phyloP scores from a whole-genome alignment of 2,329 filamentous ascomycete species.

The Hypoxylon sp. region DNA sequence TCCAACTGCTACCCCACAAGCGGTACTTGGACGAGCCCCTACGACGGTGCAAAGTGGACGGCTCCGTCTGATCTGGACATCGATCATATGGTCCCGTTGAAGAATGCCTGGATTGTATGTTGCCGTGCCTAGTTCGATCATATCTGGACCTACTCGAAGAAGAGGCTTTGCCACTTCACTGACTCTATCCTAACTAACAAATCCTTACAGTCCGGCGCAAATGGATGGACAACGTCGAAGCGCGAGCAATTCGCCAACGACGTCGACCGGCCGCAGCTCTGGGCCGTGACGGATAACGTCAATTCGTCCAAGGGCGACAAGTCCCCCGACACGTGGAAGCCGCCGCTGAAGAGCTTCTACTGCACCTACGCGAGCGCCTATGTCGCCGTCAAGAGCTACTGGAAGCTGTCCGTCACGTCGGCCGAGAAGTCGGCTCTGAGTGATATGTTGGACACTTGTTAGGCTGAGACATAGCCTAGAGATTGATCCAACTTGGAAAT shows the following conservation, averaged over 20 bases:
- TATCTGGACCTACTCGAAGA: too few relatives aligned
- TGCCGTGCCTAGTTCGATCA: too few relatives aligned
- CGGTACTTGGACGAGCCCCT: slow-evolving; percentile 79
- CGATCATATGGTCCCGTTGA: slow-evolving; percentile 85
- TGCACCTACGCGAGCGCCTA: slow-evolving; percentile 84
- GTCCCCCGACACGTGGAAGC: slow-evolving; percentile 83
- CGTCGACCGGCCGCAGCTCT: slow-evolving; percentile 78
- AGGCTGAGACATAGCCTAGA: not conserved
- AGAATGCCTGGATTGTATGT: slow-evolving; percentile 81
- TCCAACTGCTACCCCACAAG: slow-evolving; percentile 72
- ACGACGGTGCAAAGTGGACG: slow-evolving; percentile 80
- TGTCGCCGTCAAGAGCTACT: slow-evolving; percentile 83
- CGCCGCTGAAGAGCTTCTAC: slow-evolving; percentile 75
- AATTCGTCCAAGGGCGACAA: slow-evolving; percentile 81
- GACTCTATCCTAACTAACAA: slow-evolving; percentile 5
- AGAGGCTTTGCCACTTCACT: too few relatives aligned
- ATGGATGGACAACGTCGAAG: slow-evolving; percentile 75
- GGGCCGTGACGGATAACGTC: slow-evolving; percentile 82
- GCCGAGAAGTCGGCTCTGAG: slow-evolving; percentile 78
- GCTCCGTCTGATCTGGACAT: slow-evolving; percentile 80
- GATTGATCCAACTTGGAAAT: not conserved
- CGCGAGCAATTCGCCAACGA: slow-evolving; percentile 83
- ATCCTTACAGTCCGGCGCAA: slow-evolving; percentile 73
- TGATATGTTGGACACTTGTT: slow-evolving; percentile 76
- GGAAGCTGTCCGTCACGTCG: slow-evolving; percentile 74